Percentiles rank a stretch among this genome's conserved stretches.
phyloP scores from a whole-genome alignment of 1,284 basidiomycete genomes.

The Irpex sp. region DNA sequence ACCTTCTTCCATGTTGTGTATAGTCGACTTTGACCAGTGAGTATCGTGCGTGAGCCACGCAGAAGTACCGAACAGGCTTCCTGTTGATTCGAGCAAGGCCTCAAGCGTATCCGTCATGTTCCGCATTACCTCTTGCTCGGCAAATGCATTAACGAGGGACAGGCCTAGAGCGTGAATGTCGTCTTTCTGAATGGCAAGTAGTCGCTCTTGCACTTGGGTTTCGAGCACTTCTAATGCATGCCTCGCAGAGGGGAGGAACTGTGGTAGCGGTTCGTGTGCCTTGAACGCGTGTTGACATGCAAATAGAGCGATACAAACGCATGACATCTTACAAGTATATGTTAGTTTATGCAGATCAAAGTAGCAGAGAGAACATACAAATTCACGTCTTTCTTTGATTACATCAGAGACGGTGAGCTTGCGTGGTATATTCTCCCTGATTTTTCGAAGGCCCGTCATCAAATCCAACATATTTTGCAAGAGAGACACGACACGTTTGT shows the following conservation, averaged over 20 bases:
- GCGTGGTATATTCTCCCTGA: constrained; percentile 45
- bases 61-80: constrained; percentile 43
- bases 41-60: constrained; percentile 36
- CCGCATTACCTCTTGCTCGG: constrained; percentile 41
- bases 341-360: not conserved
- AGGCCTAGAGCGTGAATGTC: constrained; percentile 32
- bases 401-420: constrained; percentile 41
- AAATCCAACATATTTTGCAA: constrained; percentile 44
- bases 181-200: constrained; percentile 27
- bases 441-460: constrained; percentile 44
- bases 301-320: constrained; percentile 44
- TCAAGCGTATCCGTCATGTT: constrained; percentile 43
- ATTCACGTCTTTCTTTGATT: constrained; percentile 40
- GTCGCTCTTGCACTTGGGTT: constrained; percentile 33
- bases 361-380: constrained; percentile 28
- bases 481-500: constrained; percentile 35
- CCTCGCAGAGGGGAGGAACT: constrained; percentile 46
- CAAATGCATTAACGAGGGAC: constrained; percentile 40
- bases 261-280: constrained; percentile 44
- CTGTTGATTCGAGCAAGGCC: constrained; percentile 36
- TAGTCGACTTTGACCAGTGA: constrained; percentile 19
- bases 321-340: constrained; percentile 33
- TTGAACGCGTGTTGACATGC: constrained; percentile 49
- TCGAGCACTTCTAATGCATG: constrained; percentile 37
- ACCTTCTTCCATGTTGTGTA: not conserved